Evolutionary conservation across 2,329 filamentous ascomycete genomes (phyloP), one percentile per base, ranked within the genome.

Genomic region (Monosporascus sp.): DNA sequence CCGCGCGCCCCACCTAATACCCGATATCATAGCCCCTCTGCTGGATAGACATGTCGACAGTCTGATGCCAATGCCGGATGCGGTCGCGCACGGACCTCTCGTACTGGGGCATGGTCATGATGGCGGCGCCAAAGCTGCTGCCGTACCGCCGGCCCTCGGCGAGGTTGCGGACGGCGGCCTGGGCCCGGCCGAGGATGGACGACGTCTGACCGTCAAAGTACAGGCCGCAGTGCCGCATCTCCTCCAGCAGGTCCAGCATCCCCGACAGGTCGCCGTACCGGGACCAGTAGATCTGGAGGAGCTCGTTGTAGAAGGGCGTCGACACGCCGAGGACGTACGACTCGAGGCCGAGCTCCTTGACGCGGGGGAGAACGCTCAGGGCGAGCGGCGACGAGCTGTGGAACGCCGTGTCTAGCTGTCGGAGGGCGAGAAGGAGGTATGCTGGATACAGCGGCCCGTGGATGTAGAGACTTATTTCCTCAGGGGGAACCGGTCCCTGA

Each of bases 261-360:
- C 75, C 74, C 3, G 64, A 58, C 2, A 82, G 73, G 61, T 89
- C 82, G 22, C 81, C 77, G 57, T 82, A 80, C 11, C 81, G 79
- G 37, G 72, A 68, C 82, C 86, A 89, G 52, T 83, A 74, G 22
- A 86, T 77, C 16, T 74, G 69, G 24, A 89, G 75, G 37, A 91
- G 76, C 48, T 82, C 76, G 64, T 87, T 85, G 73, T 89, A 92
- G 43, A 92, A 81, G 0, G 79, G 73, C 0, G 87, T 87, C 19
- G 84, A 85, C 6, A 82, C 85, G 48, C 87, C 88, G 1, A 93
- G 78, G 7, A 89, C 84, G 63, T 87, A 89, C 0, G 86, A 87
- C 1, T 82, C 79, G 1, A 87, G 77, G 2, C 88, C 88, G 0
- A 89, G 75, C 45, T 78, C 75, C 64, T 88, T 88, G 61, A 91